Percentiles rank a stretch among this genome's conserved stretches.
These are phyloP conservation scores for Boletus smithii DNA, from an alignment of 1,284 basidiomycete species.

Conservation along the genomic window DNA sequence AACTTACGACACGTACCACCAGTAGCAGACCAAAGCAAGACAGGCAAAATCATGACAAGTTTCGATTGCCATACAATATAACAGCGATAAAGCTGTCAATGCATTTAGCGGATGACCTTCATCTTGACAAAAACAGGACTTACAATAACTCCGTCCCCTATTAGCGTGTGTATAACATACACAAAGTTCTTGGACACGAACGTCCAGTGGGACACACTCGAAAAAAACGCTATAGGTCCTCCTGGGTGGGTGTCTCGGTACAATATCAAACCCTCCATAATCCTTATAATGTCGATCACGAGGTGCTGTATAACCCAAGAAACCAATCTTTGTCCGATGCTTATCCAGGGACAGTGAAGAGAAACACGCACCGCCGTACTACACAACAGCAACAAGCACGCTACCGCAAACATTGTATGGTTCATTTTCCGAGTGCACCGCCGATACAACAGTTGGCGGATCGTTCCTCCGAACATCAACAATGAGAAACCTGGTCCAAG, in stretches of 20 bases:
- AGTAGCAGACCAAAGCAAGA: neutral
- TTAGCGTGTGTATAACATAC: neutral
- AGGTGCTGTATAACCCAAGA: neutral
- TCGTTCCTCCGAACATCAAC: conserved; percentile 11
- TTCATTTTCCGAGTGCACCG: neutral
- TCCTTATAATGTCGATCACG: conserved; percentile 3
- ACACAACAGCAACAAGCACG: conserved; percentile 4
- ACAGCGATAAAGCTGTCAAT: conserved; percentile 5
- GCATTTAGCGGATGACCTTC: neutral
- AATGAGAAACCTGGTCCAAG: conserved; percentile 3
- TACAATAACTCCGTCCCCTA: conserved; percentile 3
- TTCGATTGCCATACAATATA: conserved; percentile 3
- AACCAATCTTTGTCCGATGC: neutral
- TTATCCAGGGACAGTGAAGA: neutral
- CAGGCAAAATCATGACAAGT: conserved; percentile 2
- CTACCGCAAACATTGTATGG: neutral
- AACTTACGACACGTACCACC: neutral
- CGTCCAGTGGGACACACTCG: conserved; percentile 3
- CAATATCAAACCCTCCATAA: neutral
- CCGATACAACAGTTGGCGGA: conserved; percentile 1
- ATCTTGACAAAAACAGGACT: neutral
- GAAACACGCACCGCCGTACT: conserved; percentile 4
- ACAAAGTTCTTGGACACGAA: conserved; percentile 4
- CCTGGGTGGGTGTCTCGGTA: neutral
- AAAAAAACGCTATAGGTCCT: neutral